Base-by-base conservation (phyloP, 139 green algal species). In the Micractinium sp. region DNA sequence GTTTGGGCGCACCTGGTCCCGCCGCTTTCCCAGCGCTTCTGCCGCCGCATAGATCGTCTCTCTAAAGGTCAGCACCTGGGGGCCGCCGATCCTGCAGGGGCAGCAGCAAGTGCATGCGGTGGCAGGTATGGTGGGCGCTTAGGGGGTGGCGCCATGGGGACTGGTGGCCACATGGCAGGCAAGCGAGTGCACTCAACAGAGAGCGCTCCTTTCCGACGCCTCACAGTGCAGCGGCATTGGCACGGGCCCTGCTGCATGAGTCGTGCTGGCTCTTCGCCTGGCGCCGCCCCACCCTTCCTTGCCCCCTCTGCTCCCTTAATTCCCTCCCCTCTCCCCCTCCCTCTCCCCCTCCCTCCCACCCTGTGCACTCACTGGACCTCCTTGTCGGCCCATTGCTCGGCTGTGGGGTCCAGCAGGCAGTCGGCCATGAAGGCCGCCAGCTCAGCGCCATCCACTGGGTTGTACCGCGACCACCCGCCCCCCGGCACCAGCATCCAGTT, bases 401-500 rank as follows among this genome's bases (percentile, higher is more conserved):
- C 29, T 9, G 35, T 85, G n/a, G 39, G 39, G 16, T 73, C 47
- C 47, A 85, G 31, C 47, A 85, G 12, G 31, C 53, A 69, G 80
- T 41, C 53, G 41, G 80, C 53, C n/a, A 85, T 41, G 25, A 47
- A 85, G 31, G 29, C 16, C 3, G 80, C 80, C 47, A 85, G 41
- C 47, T 85, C 80, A 27, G 80, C 80, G 53, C 80, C 80, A 20
- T 85, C 47, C 15, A 85, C 69, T 0, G 80, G 80, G 53, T 85
- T 85, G 41, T 47, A 73, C 80, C 41, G 47, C 47, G 80, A 38
- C 15, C 31, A 5, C 23, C 80, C 80, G 16, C 80, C 53, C 41
- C 80, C 80, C 19, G 53, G 47, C 29, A 71, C n/a, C 29, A 69
- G 29, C 47, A 85, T 85, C 47, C 80, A 73, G 31, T 36, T 14